Base-by-base conservation (phyloP, 2,329 filamentous ascomycete genomes). In the Elsinoe necatrix region DNA sequence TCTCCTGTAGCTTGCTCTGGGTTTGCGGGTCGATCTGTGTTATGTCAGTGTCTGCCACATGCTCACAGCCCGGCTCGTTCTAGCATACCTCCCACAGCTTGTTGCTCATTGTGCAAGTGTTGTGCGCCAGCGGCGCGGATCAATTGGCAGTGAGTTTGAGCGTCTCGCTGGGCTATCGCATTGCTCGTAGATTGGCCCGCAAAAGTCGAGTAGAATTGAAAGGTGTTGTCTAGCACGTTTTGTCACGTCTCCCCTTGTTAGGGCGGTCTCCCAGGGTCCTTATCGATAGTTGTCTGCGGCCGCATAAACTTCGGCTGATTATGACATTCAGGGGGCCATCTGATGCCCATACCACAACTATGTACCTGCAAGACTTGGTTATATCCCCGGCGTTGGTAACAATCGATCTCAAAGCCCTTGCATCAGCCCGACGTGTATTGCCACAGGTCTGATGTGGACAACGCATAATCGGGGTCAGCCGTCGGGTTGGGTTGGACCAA, bases 1-100 rank as follows among this genome's bases (percentile, higher is more conserved):
- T 89, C 60, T 89, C 83, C 62, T 90, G 83, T 69, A 98, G 84
- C 89, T 97, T 97, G 69, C 87, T 89, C 74, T 89, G 84, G 60
- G 92, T 97, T 78, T 97, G 92, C 50, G 93, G 93, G 73, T 98
- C 93, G 63, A 98, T 90, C 59, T 61, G 55, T 9, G 31, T 5
- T 35, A 11, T 8, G 18, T 45, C 12, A 55, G 37, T 54, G 31
- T n/a, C 50, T 23, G 20, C 16, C 31, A 31, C 25, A 35, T 45
- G 35, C 21, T 18, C 9, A n/a, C 35, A 29, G 18, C 4, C n/a
- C 16, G 35, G 8, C 20, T 25, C 21, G 42, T 47, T n/a, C 20
- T 37, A 25, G 34, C 59, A 41, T 27, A 61, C 59, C 77, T 98
- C 93, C 93, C 93, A 98, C 87, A 95, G 20, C 42, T 56, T 92